phyloP scores from a whole-genome alignment of 2,329 filamentous ascomycete species.

The Alternaria novae-zelandiae region DNA sequence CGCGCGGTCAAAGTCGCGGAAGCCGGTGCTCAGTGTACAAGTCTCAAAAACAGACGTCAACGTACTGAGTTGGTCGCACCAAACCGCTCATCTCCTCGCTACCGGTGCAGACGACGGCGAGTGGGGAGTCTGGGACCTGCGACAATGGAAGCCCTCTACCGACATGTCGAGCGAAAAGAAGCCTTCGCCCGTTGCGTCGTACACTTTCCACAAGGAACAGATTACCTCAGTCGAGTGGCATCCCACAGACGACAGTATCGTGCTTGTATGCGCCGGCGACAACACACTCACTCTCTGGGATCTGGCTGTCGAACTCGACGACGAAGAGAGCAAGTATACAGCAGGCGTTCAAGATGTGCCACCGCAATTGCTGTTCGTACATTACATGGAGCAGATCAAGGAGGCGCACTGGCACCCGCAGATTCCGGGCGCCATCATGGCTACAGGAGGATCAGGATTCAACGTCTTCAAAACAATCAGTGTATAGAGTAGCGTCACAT shows the following conservation, averaged over 20 bases:
- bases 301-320: conserved; percentile 92
- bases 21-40: conserved; percentile 84
- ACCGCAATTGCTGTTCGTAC: conserved; percentile 92
- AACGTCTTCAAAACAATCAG: conserved; percentile 55
- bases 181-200: conserved; percentile 86
- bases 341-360: conserved; percentile 89
- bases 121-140: conserved; percentile 95
- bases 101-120: conserved; percentile 92
- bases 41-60: conserved; percentile 89
- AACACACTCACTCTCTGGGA: conserved; percentile 97
- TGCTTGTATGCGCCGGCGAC: conserved; percentile 89
- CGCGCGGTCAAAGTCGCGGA: conserved; percentile 85
- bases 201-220: conserved; percentile 94
- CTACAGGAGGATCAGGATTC: conserved; percentile 87
- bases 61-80: conserved; percentile 91
- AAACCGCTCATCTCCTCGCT: conserved; percentile 87
- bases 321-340: conserved; percentile 92
- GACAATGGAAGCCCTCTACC: conserved; percentile 82
- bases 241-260: conserved; percentile 93
- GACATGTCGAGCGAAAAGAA: conserved; percentile 54
- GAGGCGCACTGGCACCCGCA: conserved; percentile 98
- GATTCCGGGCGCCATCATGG: conserved; percentile 87
- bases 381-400: conserved; percentile 94
- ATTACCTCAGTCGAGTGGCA: conserved; percentile 98
- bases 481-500: conserved; percentile 32